Percentiles rank a stretch among this genome's conserved stretches.
phyloP scores from a whole-genome alignment of 1,139 yeast species.

The Nadsonia starkeyi-henricii region DNA sequence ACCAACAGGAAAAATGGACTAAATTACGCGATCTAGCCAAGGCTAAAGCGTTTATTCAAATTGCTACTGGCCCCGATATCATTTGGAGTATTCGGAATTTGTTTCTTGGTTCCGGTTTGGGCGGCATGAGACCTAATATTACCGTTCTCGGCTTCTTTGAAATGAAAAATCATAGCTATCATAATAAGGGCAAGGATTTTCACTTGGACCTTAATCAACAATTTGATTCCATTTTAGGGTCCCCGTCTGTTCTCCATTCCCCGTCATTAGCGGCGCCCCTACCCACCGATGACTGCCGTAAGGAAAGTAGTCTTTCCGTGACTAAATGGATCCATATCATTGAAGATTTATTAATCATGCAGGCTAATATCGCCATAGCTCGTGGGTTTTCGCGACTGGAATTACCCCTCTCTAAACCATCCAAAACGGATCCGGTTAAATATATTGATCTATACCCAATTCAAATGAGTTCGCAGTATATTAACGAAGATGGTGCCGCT shows the following conservation, averaged over 20 bases:
- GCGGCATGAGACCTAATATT: conserved; percentile 94
- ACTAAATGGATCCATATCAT: conserved; percentile 85
- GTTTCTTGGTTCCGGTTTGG: conserved; percentile 81
- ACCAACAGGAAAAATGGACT: conserved; percentile 71
- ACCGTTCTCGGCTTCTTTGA: conserved; percentile 85
- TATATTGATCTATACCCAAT: conserved; percentile 86
- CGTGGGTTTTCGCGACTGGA: conserved; percentile 59
- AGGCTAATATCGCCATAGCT: conserved; percentile 86
- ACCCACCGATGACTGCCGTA: conserved; percentile 73
- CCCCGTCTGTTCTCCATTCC: too few species aligned
- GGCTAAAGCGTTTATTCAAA: conserved; percentile 86
- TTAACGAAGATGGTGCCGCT: conserved; percentile 46
- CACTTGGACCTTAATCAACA: too few species aligned
- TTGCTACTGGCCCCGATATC: conserved; percentile 72
- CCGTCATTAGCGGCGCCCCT: too few species aligned
- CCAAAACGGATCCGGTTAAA: conserved; percentile 21
- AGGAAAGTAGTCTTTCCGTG: conserved; percentile 54
- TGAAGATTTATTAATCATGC: conserved; percentile 85
- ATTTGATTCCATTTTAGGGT: too few species aligned
- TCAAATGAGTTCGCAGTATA: conserved; percentile 80
- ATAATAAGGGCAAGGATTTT: conserved; percentile 3
- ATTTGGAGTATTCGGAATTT: conserved; percentile 97
- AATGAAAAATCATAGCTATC: conserved; percentile 19
- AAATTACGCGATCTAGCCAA: conserved; percentile 62
- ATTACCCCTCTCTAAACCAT: conserved; percentile 30